These are phyloP conservation scores for Backusella morwellensis DNA, from an alignment of 192 early-diverging fungal species.

Conservation along the genomic window DNA sequence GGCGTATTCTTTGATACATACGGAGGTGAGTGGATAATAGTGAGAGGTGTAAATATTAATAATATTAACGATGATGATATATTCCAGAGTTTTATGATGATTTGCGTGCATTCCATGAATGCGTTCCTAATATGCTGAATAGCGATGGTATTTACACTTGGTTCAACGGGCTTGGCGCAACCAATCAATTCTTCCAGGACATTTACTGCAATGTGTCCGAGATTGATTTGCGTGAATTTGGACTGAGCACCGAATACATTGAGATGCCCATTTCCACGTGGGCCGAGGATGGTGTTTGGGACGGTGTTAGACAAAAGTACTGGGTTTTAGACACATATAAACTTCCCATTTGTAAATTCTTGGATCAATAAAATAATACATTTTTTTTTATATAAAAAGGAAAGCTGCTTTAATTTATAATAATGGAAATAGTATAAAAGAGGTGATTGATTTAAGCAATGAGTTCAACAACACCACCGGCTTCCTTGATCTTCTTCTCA, in stretches of 20 bases:
- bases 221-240: constrained; percentile 77
- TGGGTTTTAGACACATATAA: constrained; percentile 72
- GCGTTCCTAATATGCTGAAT: constrained; percentile 70
- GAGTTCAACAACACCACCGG: constrained; percentile 77
- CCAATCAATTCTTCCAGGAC: constrained; percentile 96
- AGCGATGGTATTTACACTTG: constrained; percentile 85
- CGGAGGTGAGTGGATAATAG: constrained; percentile 40
- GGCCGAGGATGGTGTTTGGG: constrained; percentile 82
- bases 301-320: constrained; percentile 74
- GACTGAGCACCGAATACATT: constrained; percentile 71
- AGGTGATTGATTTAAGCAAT: constrained; percentile 46
- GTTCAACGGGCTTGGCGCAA: constrained; percentile 94
- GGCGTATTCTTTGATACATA: constrained; percentile 96
- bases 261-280: constrained; percentile 69
- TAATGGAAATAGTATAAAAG: neutral
- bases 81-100: constrained; percentile 87
- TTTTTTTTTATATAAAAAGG: neutral
- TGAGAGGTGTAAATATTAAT: too few relatives aligned
- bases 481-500: constrained; percentile 98
- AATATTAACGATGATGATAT: too few relatives aligned
- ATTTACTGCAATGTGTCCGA: constrained; percentile 87
- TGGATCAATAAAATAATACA: constrained; percentile 19
- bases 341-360: constrained; percentile 69
- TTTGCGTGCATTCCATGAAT: constrained; percentile 66
- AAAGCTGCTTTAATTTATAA: neutral